Base-by-base conservation (phyloP, 192 early-diverging fungal species). In the Lunasporangiospora selenospora region DNA sequence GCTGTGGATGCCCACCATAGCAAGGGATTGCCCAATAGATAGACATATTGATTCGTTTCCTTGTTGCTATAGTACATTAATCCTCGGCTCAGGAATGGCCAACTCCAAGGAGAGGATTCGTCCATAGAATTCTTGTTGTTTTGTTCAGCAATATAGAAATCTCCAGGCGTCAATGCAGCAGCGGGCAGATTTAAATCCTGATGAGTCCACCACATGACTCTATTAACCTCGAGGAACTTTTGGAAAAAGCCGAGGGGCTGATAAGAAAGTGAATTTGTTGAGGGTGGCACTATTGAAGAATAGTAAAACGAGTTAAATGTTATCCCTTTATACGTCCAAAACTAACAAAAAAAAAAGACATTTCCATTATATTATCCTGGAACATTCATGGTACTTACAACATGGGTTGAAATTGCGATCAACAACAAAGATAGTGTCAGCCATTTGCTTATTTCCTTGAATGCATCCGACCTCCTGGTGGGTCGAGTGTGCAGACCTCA, bases 21-120 rank as follows among this genome's bases (percentile, higher is more conserved):
- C 16, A 93, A 21, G 0, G 96, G 95, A 50, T 97, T 97, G 15
- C 95, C 95, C 6, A 97, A 54, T 10, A 97, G 84, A 75, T 96
- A 95, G 61, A 98, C 92, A 55, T 87, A 78, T 57, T 83, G 67
- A 34, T 85, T 77, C 34, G 75, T 63, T 59, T 89, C 88, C 43
- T 70, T 77, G 16, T 80, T 81, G 40, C 87, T 87, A 79, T 83
- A 93, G 76, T 95, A 98, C 4, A 86, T 88, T 48, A 98, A 89
- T n/a, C 95, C 95, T 40, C 89, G 83, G 31, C 84, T 77, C 36
- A 97, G 81, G 62, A 94, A 83, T 6, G 92, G 89, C 96, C 96
- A 98, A 18, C 85, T 77, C 61, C 81, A 79, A 16, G 96, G 95
- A 1, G 85, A 81, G 31, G 95, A 97, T 37, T 94, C 91, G 75